Evolutionary conservation across 129 eudicot species (phyloP).

Genomic region (Pulicaria dysenterica): DNA sequence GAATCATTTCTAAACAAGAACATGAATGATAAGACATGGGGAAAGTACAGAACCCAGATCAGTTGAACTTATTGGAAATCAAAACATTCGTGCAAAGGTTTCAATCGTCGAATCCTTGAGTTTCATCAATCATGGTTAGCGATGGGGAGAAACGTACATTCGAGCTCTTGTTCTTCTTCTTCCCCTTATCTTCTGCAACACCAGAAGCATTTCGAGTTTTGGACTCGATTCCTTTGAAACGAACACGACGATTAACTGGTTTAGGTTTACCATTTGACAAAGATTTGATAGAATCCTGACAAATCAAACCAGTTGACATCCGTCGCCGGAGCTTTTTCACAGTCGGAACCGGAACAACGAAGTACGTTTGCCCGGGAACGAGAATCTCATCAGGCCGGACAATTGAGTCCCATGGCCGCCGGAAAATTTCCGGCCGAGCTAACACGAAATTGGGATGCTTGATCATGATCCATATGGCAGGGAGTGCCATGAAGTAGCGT

Average conservation of each 20-base stretch:
- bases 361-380: constrained; percentile 65
- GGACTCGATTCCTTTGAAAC: constrained; percentile 39
- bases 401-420: constrained; percentile 66
- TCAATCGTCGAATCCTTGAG: constrained; percentile 20
- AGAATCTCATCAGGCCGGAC: constrained; percentile 65
- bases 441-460: constrained; percentile 57
- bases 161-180: constrained; percentile 20
- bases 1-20: neutral
- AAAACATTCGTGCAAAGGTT: neutral
- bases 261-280: constrained; percentile 24
- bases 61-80: neutral
- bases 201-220: constrained; percentile 28
- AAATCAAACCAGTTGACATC: constrained; percentile 17
- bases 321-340: constrained; percentile 59
- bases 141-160: constrained; percentile 48
- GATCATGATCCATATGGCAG: constrained; percentile 57
- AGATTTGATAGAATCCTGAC: constrained; percentile 27
- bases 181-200: neutral
- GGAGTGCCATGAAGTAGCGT: constrained; percentile 68
- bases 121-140: constrained; percentile 48
- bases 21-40: neutral
- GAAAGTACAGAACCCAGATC: neutral
- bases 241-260: constrained; percentile 37
- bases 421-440: constrained; percentile 60
- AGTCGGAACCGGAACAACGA: constrained; percentile 47